phyloP scores from a whole-genome alignment of 225 moss, liverwort and hornwort species.

The Anthoceros angustus region DNA sequence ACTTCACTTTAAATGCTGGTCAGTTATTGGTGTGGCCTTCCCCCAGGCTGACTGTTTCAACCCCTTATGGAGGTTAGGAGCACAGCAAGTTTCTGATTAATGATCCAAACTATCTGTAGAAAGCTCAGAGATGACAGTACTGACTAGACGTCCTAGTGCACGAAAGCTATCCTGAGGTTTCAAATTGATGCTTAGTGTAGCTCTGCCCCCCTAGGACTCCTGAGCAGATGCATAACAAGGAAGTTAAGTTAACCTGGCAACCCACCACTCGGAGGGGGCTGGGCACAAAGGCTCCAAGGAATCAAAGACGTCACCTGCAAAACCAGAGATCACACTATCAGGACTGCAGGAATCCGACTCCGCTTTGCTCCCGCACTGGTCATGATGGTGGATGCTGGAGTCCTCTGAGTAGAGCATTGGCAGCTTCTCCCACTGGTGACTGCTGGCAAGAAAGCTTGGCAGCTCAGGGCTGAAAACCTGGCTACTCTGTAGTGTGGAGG shows the following conservation, averaged over 20 bases:
- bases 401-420: slow-evolving; percentile 69
- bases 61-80: too few species aligned
- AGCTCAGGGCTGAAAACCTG: slow-evolving; percentile 89
- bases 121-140: too few species aligned
- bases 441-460: slow-evolving; percentile 61
- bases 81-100: too few species aligned
- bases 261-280: slow-evolving; percentile 85
- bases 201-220: not conserved
- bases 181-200: too few species aligned
- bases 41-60: too few species aligned
- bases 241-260: slow-evolving; percentile 35
- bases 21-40: too few species aligned
- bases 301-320: slow-evolving; percentile 83
- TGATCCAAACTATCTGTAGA: too few species aligned
- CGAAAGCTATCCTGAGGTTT: too few species aligned
- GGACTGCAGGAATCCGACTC: slow-evolving; percentile 78
- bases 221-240: not conserved
- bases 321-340: slow-evolving; percentile 85
- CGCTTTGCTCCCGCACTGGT: slow-evolving; percentile 19
- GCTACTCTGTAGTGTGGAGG: slow-evolving; percentile 50
- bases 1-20: too few species aligned
- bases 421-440: slow-evolving; percentile 79
- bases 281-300: slow-evolving; percentile 87
- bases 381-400: slow-evolving; percentile 43
- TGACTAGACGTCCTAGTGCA: too few species aligned